Conservation (phyloP, 768 basidiomycete genomes). For the Rhizopogon vulgaris region DNA sequence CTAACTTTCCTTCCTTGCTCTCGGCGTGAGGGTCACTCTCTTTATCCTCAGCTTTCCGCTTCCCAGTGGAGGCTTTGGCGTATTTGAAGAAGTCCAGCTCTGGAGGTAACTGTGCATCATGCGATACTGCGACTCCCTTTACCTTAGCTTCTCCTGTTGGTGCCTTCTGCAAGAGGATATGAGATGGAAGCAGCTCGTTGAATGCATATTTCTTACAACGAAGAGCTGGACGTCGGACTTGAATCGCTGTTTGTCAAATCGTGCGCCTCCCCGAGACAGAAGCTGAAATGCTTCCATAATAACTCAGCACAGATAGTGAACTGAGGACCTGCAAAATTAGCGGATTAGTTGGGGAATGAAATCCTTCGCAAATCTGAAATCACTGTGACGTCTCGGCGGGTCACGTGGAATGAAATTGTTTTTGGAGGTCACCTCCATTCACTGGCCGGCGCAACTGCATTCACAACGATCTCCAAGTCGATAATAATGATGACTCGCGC, state of each 20-base stretch:
- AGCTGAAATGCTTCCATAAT: slow-evolving; percentile 85
- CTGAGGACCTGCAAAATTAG: neutral
- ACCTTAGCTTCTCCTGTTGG: slow-evolving; percentile 16
- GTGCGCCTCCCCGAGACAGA: slow-evolving; percentile 78
- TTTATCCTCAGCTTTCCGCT: slow-evolving; percentile 39
- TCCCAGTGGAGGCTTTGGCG: slow-evolving; percentile 47
- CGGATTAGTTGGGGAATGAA: neutral
- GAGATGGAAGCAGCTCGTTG: neutral
- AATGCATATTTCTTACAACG: slow-evolving; percentile 37
- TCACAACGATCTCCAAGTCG: too few relatives aligned
- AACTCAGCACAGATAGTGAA: neutral
- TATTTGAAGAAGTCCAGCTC: slow-evolving; percentile 94
- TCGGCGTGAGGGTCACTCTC: slow-evolving; percentile 10
- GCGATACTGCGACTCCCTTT: slow-evolving; percentile 15
- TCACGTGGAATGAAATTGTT: too few relatives aligned
- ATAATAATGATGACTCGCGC: too few relatives aligned
- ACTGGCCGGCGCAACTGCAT: too few relatives aligned
- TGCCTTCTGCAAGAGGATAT: slow-evolving; percentile 16
- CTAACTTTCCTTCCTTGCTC: slow-evolving; percentile 5
- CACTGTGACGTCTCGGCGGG: too few relatives aligned
- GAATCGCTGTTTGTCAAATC: slow-evolving; percentile 75
- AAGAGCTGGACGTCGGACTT: slow-evolving; percentile 67
- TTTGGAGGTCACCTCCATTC: too few relatives aligned
- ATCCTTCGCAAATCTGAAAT: too few relatives aligned
- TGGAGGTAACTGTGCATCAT: slow-evolving; percentile 53